Conservation (phyloP, 139 green algal genomes). For the Gonium pectorale region DNA sequence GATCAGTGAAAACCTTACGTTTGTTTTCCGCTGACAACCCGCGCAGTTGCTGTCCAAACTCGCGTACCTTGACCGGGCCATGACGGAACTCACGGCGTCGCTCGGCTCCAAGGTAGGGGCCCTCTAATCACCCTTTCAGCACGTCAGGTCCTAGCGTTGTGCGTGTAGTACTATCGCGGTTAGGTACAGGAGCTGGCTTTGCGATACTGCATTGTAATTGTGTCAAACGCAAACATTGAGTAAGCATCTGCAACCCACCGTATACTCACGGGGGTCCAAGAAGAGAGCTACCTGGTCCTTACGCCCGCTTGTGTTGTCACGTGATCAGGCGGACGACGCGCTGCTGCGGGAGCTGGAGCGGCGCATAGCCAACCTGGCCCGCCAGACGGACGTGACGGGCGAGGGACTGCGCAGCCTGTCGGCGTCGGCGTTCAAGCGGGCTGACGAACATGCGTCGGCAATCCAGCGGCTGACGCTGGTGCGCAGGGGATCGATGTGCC, state of each 20-base stretch:
- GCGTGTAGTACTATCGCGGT: too few species aligned
- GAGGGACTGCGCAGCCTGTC: constrained; percentile 51
- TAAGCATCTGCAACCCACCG: too few species aligned
- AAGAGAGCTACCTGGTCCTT: too few species aligned
- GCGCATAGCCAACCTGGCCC: constrained; percentile 12
- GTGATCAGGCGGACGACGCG: constrained; percentile 25
- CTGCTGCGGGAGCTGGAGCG: constrained; percentile 39
- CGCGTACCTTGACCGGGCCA: constrained; percentile 6
- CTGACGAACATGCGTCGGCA: constrained; percentile 55
- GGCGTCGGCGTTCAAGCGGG: constrained; percentile 44
- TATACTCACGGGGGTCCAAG: too few species aligned
- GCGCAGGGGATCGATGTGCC: neutral
- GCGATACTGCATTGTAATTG: too few species aligned
- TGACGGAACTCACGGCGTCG: neutral
- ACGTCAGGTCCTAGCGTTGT: too few species aligned
- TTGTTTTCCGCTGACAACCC: neutral
- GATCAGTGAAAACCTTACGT: too few species aligned
- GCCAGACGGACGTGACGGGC: constrained; percentile 36
- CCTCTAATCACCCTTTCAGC: too few species aligned
- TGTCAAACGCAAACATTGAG: too few species aligned
- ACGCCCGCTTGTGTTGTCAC: too few species aligned
- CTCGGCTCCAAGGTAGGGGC: constrained; percentile 20
- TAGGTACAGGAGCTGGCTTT: too few species aligned
- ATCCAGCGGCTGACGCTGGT: constrained; percentile 58
- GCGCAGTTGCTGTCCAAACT: constrained; percentile 31